Conservation (phyloP, 2,329 filamentous ascomycete species). For the Apiospora phragmitis region DNA sequence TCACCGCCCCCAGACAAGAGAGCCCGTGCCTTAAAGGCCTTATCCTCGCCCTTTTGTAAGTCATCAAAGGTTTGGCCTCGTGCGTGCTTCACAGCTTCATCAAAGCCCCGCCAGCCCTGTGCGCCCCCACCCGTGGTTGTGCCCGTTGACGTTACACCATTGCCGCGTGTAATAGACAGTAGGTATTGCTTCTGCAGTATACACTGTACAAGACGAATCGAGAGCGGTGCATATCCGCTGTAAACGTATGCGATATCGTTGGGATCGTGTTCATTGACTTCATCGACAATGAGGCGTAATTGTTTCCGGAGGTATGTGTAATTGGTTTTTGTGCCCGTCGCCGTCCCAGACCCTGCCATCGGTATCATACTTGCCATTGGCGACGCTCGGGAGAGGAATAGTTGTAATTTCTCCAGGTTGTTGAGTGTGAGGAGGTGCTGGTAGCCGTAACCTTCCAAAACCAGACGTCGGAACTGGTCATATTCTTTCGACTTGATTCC, state of each 20-base stretch:
- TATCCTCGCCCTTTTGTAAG: constrained; percentile 88
- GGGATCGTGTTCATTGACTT: constrained; percentile 92
- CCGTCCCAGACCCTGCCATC: constrained; percentile 60
- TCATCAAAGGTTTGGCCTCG: constrained; percentile 90
- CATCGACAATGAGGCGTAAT: constrained; percentile 87
- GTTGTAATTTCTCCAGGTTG: constrained; percentile 83
- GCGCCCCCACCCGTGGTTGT: constrained; percentile 57
- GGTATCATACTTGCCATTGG: constrained; percentile 81
- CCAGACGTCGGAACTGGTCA: constrained; percentile 83
- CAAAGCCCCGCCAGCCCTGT: constrained; percentile 90
- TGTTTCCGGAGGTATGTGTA: constrained; percentile 86
- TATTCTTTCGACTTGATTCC: constrained; percentile 87
- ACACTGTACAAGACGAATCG: constrained; percentile 87
- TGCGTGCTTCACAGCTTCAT: constrained; percentile 86
- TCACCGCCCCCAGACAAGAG: constrained; percentile 74
- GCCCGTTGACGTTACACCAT: constrained; percentile 47
- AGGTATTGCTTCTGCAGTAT: constrained; percentile 89
- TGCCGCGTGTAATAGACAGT: constrained; percentile 67
- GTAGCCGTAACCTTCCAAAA: constrained; percentile 91
- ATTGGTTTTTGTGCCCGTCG: constrained; percentile 75
- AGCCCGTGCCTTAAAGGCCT: constrained; percentile 82
- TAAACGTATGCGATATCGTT: constrained; percentile 98
- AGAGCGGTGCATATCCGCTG: constrained; percentile 92
- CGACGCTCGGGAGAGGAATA: constrained; percentile 77
- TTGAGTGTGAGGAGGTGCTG: constrained; percentile 91